phyloP scores from a whole-genome alignment of 176 grass and related monocot species.

The Cymbopogon citratus region DNA sequence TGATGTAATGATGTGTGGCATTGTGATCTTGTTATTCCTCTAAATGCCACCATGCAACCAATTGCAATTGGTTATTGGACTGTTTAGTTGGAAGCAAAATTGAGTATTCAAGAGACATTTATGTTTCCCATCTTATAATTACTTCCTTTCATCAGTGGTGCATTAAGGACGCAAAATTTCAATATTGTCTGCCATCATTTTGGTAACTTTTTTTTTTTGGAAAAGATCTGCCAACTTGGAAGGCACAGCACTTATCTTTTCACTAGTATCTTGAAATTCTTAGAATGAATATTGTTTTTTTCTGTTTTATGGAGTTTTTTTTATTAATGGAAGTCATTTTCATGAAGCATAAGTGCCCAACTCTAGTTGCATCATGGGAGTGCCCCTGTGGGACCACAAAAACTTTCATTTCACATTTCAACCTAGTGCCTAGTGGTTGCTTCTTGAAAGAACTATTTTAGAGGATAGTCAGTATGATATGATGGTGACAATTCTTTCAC shows the following conservation, averaged over 20 bases:
- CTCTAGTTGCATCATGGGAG: conserved; percentile 9
- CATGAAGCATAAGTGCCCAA: neutral
- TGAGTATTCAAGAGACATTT: neutral
- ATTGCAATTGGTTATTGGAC: neutral
- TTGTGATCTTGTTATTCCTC: neutral
- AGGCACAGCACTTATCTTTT: neutral
- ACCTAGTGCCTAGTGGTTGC: conserved; percentile 1
- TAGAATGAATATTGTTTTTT: neutral
- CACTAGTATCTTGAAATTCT: neutral
- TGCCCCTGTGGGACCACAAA: neutral
- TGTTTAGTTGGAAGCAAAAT: neutral
- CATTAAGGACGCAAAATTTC: conserved; percentile 19
- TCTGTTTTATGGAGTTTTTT: neutral
- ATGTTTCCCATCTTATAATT: conserved; percentile 28
- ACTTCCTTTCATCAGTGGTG: conserved; percentile 10
- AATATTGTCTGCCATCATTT: conserved; percentile 22
- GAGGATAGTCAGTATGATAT: neutral
- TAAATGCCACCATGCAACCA: neutral
- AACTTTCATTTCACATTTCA: neutral
- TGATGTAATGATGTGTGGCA: too few species aligned
- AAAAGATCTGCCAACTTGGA: conserved; percentile 8
- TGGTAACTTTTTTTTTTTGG: neutral
- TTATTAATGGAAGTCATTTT: conserved; percentile 20
- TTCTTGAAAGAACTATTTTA: conserved; percentile 21
- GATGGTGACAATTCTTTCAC: neutral